These are phyloP conservation scores for Neonectria sp. DNA, from an alignment of 2,329 filamentous ascomycete genomes.

Conservation along the genomic window DNA sequence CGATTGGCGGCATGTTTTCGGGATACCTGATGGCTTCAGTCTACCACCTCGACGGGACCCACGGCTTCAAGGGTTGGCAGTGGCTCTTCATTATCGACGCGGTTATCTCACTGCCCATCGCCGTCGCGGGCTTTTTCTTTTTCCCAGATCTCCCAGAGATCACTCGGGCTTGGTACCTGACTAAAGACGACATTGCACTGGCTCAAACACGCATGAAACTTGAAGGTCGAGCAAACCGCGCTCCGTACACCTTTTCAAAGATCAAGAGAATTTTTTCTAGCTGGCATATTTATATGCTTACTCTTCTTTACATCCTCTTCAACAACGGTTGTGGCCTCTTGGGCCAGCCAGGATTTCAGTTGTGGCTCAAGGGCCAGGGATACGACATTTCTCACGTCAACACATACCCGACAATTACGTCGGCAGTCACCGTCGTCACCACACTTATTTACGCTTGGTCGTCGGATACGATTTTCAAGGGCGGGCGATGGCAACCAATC, in stretches of 20 bases:
- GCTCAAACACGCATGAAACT: constrained; percentile 53
- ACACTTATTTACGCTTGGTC: constrained; percentile 77
- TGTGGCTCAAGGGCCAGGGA: constrained; percentile 63
- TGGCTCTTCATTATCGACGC: constrained; percentile 56
- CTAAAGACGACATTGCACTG: constrained; percentile 44
- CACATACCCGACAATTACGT: constrained; percentile 71
- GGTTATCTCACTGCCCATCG: constrained; percentile 53
- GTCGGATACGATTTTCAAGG: constrained; percentile 72
- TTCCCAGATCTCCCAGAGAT: constrained; percentile 52
- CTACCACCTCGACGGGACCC: constrained; percentile 57
- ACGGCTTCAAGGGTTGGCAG: constrained; percentile 64
- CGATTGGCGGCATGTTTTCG: constrained; percentile 47
- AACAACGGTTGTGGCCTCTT: constrained; percentile 68
- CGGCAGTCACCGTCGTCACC: constrained; percentile 67
- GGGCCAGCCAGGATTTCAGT: constrained; percentile 69
- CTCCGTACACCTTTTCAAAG: constrained; percentile 62
- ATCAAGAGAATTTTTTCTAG: constrained; percentile 72
- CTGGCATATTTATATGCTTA: constrained; percentile 76
- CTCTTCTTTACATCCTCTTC: constrained; percentile 73
- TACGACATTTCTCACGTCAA: constrained; percentile 61
- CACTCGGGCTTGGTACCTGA: constrained; percentile 48
- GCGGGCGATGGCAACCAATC: constrained; percentile 75
- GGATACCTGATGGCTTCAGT: constrained; percentile 56
- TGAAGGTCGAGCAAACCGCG: constrained; percentile 61
- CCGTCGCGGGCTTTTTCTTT: constrained; percentile 51